Evolutionary conservation across 1,139 yeast genomes (phyloP).

Genomic region (Yamadazyma triangularis): DNA sequence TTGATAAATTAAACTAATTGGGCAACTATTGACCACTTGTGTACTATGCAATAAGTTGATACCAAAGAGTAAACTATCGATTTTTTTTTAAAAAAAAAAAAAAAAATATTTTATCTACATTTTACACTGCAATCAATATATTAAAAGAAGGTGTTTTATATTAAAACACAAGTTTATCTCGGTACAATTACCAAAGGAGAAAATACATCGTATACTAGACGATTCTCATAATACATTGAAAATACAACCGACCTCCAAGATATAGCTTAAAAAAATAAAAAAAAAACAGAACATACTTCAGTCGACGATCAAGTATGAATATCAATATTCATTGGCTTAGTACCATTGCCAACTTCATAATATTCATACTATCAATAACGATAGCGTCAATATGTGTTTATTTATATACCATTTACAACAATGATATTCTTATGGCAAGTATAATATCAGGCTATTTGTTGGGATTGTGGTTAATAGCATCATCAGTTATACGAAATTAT

Average conservation of each 20-base stretch:
- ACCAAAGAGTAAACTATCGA: neutral
- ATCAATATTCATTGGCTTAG: slow-evolving; percentile 2
- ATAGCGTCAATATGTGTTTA: neutral
- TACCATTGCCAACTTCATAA: slow-evolving; percentile 1
- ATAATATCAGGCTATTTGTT: neutral
- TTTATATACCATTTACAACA: neutral
- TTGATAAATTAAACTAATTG: neutral
- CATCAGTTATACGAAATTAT: neutral
- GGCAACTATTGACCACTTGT: neutral
- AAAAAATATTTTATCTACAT: too few relatives aligned
- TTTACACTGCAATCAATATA: too few relatives aligned
- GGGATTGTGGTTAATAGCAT: neutral
- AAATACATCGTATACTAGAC: too few relatives aligned
- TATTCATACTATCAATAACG: slow-evolving; percentile 4
- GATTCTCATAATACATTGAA: too few relatives aligned
- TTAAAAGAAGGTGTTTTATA: too few relatives aligned
- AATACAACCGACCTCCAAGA: too few relatives aligned
- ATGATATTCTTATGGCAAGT: neutral
- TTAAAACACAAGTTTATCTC: too few relatives aligned
- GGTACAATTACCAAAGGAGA: too few relatives aligned
- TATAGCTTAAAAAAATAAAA: too few relatives aligned
- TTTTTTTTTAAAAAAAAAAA: too few relatives aligned
- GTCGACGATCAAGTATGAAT: neutral
- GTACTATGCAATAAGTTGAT: neutral
- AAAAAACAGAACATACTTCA: neutral